These are phyloP conservation scores for Capsella bursapastoris DNA, from an alignment of 345 rosid species.

Conservation along the genomic window DNA sequence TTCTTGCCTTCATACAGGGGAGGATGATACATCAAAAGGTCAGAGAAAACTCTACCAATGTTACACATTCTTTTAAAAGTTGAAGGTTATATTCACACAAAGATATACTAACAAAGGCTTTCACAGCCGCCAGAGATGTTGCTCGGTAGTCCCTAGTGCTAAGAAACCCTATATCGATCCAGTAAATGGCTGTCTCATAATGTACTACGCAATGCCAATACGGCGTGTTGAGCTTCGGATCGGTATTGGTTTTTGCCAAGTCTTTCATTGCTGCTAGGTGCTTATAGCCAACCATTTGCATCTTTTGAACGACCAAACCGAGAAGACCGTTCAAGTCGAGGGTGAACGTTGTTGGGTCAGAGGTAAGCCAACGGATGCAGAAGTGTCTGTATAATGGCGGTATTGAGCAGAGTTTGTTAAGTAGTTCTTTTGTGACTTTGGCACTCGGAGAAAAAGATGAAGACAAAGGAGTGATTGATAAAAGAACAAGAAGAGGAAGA, in stretches of 20 bases:
- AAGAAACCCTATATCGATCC: constrained; percentile 3
- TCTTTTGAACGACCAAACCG: constrained; percentile 7
- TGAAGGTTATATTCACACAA: constrained; percentile 8
- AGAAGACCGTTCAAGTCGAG: constrained; percentile 33
- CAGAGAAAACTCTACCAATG: constrained; percentile 27
- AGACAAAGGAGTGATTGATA: constrained; percentile 26
- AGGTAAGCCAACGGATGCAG: constrained; percentile 30
- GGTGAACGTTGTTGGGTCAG: constrained; percentile 20
- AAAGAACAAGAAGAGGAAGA: constrained; percentile 26
- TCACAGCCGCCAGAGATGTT: constrained; percentile 20
- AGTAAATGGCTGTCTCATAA: constrained; percentile 25
- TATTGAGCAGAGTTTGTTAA: constrained; percentile 25
- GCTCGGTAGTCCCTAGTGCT: not conserved
- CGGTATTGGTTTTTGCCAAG: constrained; percentile 23
- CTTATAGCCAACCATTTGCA: constrained; percentile 9
- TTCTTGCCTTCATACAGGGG: not conserved
- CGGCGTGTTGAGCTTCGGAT: constrained; percentile 21
- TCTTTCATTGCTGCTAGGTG: constrained; percentile 27
- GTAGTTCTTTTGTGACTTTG: constrained; percentile 19
- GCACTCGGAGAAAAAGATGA: constrained; percentile 27
- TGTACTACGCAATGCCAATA: constrained; percentile 3
- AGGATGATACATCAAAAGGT: not conserved
- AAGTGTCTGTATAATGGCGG: constrained; percentile 9
- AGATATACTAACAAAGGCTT: constrained; percentile 19
- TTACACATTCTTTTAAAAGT: constrained; percentile 29